Evolutionary conservation across 345 rosid species (phyloP), one percentile per base, ranked within the genome.

Genomic region (Barbarea vulgaris): DNA sequence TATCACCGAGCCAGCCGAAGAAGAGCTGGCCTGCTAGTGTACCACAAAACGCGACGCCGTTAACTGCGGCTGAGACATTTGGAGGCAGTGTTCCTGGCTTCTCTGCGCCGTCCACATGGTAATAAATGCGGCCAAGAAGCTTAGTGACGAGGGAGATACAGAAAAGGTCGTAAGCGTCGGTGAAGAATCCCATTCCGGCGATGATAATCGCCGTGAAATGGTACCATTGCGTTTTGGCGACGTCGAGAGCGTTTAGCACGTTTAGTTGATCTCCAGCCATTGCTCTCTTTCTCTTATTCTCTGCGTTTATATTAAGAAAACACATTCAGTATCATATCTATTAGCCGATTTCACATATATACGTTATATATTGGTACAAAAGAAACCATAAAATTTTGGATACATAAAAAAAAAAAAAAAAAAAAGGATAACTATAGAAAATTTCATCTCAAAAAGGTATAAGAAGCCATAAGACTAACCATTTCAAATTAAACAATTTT

Each of bases 181-280:
- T 88, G 85, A 90, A 88, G 69, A 90, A 90, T 2, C 93, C 96
- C 93, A 90, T 90, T 61, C 96, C 93, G 28, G 96, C 93, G 11
- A 88, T 87, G 11, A 90, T 73, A 34, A 90, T 87, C 1, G 96
- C 90, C 0, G 93, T 88, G 85, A 90, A 90, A 73, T 90, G 96
- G 67, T 90, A 90, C 89, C 91, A 86, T 72, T 88, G 93, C 59
- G 93, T 90, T 81, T 90, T 88, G 0, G 96, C 96, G 0, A 72
- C 82, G 69, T 90, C 93, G 22, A 90, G 90, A 9, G 91, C 90
- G 62, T 82, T 82, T 11, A 90, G 84, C 76, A 90, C 96, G 28
- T 86, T 64, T n/a, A 88, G 68, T 9, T 84, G 84, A 44, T 83
- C 85, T 15, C 73, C 81, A 4, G 80, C 86, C 96, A 90, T 88